phyloP scores from a whole-genome alignment of 2,329 filamentous ascomycete species.

The Diplodia sapinea region DNA sequence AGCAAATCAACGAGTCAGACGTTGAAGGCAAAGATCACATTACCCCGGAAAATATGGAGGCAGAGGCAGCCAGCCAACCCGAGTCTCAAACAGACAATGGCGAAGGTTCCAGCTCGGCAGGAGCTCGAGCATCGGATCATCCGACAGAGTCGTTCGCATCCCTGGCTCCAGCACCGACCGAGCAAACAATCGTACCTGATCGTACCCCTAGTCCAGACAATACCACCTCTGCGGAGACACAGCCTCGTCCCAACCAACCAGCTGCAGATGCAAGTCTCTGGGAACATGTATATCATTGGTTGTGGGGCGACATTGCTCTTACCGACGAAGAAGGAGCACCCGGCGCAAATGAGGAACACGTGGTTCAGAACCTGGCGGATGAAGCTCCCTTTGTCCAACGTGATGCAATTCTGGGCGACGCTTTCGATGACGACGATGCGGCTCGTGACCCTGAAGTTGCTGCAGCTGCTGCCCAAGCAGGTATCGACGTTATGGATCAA shows the following conservation, averaged over 20 bases:
- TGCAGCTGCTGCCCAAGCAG: conserved; percentile 69
- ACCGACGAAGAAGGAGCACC: conserved; percentile 36
- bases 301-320: conserved; percentile 55
- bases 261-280: conserved; percentile 6
- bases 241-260: neutral
- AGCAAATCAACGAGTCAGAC: conserved; percentile 44
- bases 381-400: conserved; percentile 65
- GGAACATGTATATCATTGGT: conserved; percentile 52
- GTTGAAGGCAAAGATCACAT: conserved; percentile 16
- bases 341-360: conserved; percentile 62
- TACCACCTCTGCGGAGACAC: neutral
- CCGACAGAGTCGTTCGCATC: neutral
- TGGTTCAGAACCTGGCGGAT: conserved; percentile 63
- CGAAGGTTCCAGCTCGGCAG: conserved; percentile 4
- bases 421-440: conserved; percentile 31
- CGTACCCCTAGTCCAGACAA: neutral
- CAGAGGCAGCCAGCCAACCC: neutral
- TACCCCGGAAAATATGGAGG: neutral
- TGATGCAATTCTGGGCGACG: conserved; percentile 46
- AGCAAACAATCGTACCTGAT: conserved; percentile 9
- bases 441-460: conserved; percentile 63
- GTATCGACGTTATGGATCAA: conserved; percentile 67
- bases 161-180: conserved; percentile 10
- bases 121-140: neutral
- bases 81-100: neutral